Base-by-base conservation (phyloP, 23 red algal genomes). In the Cyanidioschyzon merolae region DNA sequence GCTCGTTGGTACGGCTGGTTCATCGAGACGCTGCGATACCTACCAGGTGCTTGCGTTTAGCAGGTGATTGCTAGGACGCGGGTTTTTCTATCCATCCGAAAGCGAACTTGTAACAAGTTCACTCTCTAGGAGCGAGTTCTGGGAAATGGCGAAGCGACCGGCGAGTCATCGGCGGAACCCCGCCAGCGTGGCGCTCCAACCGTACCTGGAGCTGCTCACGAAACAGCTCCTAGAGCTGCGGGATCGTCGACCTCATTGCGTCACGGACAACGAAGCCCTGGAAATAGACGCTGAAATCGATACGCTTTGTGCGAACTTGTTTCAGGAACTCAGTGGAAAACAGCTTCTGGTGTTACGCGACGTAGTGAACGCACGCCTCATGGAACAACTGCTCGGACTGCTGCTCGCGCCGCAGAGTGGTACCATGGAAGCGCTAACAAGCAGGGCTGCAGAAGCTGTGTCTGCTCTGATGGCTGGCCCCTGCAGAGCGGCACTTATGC, bases 361-460 rank as follows among this genome's bases (percentile, higher is more conserved):
- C 32, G 16, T 32, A 35, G 63, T 71, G 16, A 35, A 35, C 21
- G 21, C 63, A 7, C 63, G 63, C 29, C n/a, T 35, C 29, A 7
- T 71, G 32, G 63, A 71, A 27, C 63, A 35, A 27, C 63, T 71
- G 63, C 63, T 71, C 7, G 63, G 63, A 3, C 21, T 35, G 63
- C 63, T 71, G 63, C n/a, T 32, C 30, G n/a, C n/a, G 21, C 3
- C 12, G 12, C 16, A 27, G 21, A 25, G 30, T 27, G 63, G 63
- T 3, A 54, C 45, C 7, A 54, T 21, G 7, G 45, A 7, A 54
- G 45, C 7, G 45, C 7, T 54, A 54, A 21, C 45, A 21, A 21
- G 45, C 45, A 7, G 45, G 12, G 21, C 45, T 21, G 63, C 21
- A 35, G 29, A 32, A 7, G n/a, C n/a, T 32, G 29, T 71, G 16